Evolutionary conservation across 2,329 filamentous ascomycete genomes (phyloP).

Genomic region (Fusarium bactridioides): DNA sequence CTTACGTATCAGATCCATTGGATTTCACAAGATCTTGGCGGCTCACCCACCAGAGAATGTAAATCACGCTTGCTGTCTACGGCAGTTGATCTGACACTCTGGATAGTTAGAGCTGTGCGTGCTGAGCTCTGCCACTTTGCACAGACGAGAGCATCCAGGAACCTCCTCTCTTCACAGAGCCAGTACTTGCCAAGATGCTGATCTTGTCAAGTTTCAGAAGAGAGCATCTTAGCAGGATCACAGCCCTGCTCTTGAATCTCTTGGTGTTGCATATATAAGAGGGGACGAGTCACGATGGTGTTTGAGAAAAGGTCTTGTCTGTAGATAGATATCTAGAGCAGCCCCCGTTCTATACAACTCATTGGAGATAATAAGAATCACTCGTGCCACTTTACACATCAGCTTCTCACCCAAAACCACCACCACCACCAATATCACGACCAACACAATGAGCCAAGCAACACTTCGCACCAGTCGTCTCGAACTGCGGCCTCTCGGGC

Average conservation of each 20-base stretch:
- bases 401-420: not conserved
- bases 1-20: not conserved
- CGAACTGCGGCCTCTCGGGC: slow-evolving; percentile 24
- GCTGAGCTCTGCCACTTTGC: not conserved
- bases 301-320: not conserved
- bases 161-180: not conserved
- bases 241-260: slow-evolving; percentile 9
- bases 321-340: not conserved
- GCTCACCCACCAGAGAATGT: not conserved
- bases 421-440: not conserved
- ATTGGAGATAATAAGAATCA: too few species aligned
- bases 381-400: not conserved
- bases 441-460: slow-evolving; percentile 27
- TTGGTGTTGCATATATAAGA: slow-evolving; percentile 28
- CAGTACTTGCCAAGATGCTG: slow-evolving; percentile 27
- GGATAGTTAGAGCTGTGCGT: not conserved
- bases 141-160: not conserved
- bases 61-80: not conserved
- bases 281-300: slow-evolving; percentile 2
- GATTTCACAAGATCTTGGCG: slow-evolving; percentile 4
- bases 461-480: slow-evolving; percentile 31
- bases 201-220: slow-evolving; percentile 28
- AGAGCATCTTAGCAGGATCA: slow-evolving; percentile 7
- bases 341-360: not conserved
- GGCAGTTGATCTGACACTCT: not conserved